Conservation (phyloP, 2,329 filamentous ascomycete genomes). For the Lachnellula suecica region DNA sequence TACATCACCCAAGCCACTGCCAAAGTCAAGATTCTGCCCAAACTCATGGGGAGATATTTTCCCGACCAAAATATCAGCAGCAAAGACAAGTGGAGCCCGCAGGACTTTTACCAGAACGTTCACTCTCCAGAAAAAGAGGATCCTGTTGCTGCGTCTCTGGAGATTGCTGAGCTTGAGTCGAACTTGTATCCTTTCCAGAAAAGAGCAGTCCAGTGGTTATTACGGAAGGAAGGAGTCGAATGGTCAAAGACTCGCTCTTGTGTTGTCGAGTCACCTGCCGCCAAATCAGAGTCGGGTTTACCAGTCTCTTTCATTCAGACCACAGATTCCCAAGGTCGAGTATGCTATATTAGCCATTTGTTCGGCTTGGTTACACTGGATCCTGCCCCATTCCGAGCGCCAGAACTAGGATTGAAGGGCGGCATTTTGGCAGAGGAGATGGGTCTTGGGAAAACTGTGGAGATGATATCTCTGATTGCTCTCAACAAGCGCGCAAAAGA, state of each 20-base stretch:
- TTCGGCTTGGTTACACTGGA: constrained; percentile 59
- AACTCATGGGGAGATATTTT: constrained; percentile 27
- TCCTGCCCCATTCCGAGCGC: constrained; percentile 40
- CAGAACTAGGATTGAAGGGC: constrained; percentile 46
- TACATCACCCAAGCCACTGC: constrained; percentile 11
- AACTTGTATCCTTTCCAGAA: constrained; percentile 71
- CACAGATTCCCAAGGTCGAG: constrained; percentile 45
- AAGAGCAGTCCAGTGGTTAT: constrained; percentile 68
- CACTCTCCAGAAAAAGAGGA: constrained; percentile 55
- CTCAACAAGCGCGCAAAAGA: constrained; percentile 50
- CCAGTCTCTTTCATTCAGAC: constrained; percentile 42
- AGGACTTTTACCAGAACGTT: constrained; percentile 69
- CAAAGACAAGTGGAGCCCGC: constrained; percentile 41
- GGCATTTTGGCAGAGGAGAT: constrained; percentile 71
- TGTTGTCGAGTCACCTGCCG: constrained; percentile 1
- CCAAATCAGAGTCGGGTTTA: background rate
- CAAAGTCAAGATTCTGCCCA: constrained; percentile 25
- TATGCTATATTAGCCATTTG: constrained; percentile 60
- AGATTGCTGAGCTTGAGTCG: constrained; percentile 45
- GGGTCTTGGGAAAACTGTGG: constrained; percentile 79
- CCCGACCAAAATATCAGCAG: constrained; percentile 20
- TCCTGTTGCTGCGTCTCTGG: constrained; percentile 36
- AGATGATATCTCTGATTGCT: constrained; percentile 69
- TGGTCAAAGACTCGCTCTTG: constrained; percentile 35
- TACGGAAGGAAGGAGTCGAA: constrained; percentile 62